Conservation (phyloP, 352 stramenopile genomes). For the Globisporangium alternatum region DNA sequence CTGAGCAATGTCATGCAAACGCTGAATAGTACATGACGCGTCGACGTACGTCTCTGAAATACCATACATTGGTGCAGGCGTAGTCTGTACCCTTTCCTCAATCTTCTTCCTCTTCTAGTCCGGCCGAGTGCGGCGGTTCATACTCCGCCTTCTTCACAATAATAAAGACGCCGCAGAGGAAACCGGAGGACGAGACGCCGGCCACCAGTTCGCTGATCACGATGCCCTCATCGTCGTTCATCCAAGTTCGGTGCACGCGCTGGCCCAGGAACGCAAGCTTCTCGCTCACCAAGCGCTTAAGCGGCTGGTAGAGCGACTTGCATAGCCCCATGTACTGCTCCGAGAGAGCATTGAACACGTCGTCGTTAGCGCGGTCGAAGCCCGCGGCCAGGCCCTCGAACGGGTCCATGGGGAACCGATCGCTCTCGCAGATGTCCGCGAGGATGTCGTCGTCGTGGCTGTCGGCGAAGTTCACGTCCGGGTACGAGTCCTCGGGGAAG, state of each 20-base stretch:
- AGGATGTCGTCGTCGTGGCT: constrained; percentile 45
- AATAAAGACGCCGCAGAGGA: constrained; percentile 42
- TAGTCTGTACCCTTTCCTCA: not conserved
- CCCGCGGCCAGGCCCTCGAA: constrained; percentile 33
- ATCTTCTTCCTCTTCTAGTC: constrained; percentile 2
- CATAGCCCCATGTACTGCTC: constrained; percentile 38
- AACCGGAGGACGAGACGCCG: constrained; percentile 27
- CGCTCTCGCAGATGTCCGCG: constrained; percentile 50
- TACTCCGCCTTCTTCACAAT: constrained; percentile 26
- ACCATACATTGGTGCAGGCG: not conserved
- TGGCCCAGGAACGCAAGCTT: constrained; percentile 24
- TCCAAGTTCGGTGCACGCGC: constrained; percentile 41
- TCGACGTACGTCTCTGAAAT: not conserved
- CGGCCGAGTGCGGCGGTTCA: not conserved
- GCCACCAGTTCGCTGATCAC: constrained; percentile 43
- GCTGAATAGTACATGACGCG: too few species aligned
- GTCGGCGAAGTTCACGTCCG: constrained; percentile 44
- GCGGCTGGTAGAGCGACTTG: constrained; percentile 30
- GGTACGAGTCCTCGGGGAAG: constrained; percentile 50
- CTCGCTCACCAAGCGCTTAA: constrained; percentile 28
- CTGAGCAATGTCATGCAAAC: too few species aligned
- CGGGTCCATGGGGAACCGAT: constrained; percentile 41
- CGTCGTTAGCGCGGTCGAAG: constrained; percentile 45
- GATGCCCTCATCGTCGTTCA: constrained; percentile 29
- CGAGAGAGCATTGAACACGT: constrained; percentile 46